Conservation (phyloP, 2,329 filamentous ascomycete genomes). For the Penicillium brasilianum region DNA sequence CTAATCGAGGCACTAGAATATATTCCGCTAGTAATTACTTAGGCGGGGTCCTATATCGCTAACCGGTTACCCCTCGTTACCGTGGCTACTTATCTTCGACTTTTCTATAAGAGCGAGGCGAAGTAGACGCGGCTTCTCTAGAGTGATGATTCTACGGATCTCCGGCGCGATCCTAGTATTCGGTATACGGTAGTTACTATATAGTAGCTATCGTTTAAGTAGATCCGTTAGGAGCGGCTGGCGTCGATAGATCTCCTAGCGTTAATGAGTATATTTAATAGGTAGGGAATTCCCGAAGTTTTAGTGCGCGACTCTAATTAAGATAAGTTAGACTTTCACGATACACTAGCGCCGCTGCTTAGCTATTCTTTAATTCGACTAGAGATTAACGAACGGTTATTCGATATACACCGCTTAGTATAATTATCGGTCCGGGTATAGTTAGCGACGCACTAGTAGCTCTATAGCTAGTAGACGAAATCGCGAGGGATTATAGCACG, state of each 20-base stretch:
- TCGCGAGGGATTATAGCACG: too few species aligned
- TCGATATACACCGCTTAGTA: too few species aligned
- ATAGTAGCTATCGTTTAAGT: slow-evolving; percentile 45
- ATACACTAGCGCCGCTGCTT: too few species aligned
- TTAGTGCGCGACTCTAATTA: too few species aligned
- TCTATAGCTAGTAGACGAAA: too few species aligned
- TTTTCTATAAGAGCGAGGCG: slow-evolving; percentile 41
- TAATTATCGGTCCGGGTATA: too few species aligned
- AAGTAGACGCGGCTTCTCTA: slow-evolving; percentile 35
- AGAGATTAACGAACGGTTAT: too few species aligned
- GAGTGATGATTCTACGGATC: slow-evolving; percentile 34
- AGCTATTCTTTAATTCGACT: too few species aligned
- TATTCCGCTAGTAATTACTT: slow-evolving; percentile 30
- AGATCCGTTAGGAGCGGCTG: slow-evolving; percentile 6
- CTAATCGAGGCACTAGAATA: slow-evolving; percentile 13
- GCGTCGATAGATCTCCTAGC: slow-evolving; percentile 21
- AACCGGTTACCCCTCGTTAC: slow-evolving; percentile 35
- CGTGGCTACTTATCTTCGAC: slow-evolving; percentile 41
- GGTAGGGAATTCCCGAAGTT: not conserved
- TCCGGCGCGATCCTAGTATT: slow-evolving; percentile 41
- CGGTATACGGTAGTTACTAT: slow-evolving; percentile 45
- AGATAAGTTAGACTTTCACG: too few species aligned
- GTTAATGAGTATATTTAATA: slow-evolving; percentile 29
- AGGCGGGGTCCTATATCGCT: slow-evolving; percentile 35
- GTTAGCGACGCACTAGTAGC: too few species aligned